Evolutionary conservation across 2,329 filamentous ascomycete species (phyloP).

Genomic region (Torrubiella hemipterigena): DNA sequence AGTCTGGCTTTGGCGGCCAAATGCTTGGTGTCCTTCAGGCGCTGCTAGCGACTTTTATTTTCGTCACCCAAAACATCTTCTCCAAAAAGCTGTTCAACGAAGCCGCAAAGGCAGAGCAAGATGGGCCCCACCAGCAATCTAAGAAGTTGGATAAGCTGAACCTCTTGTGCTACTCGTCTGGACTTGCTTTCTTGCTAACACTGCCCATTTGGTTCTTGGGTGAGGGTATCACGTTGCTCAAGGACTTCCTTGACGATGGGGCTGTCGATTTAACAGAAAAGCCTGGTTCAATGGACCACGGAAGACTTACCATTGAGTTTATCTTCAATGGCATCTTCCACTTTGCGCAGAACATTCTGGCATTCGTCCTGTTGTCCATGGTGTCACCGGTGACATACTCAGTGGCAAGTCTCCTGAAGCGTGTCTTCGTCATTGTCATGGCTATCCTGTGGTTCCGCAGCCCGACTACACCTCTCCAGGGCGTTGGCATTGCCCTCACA

Average conservation of each 20-base stretch:
- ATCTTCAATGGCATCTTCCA: slow-evolving; percentile 96
- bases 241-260: slow-evolving; percentile 73
- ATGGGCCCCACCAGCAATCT: slow-evolving; percentile 47
- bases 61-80: slow-evolving; percentile 97
- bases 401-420: slow-evolving; percentile 89
- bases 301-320: slow-evolving; percentile 68
- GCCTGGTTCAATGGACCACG: slow-evolving; percentile 63
- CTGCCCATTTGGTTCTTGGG: slow-evolving; percentile 86
- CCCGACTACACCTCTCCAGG: slow-evolving; percentile 73
- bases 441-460: slow-evolving; percentile 95
- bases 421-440: slow-evolving; percentile 91
- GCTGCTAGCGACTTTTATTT: slow-evolving; percentile 80
- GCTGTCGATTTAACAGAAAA: slow-evolving; percentile 48
- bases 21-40: slow-evolving; percentile 84
- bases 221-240: slow-evolving; percentile 68
- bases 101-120: slow-evolving; percentile 70
- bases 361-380: slow-evolving; percentile 83
- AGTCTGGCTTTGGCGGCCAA: slow-evolving; percentile 65
- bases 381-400: slow-evolving; percentile 96
- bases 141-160: slow-evolving; percentile 95
- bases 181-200: slow-evolving; percentile 79
- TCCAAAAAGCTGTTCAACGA: slow-evolving; percentile 98
- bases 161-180: slow-evolving; percentile 91
- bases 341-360: slow-evolving; percentile 91
- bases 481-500: slow-evolving; percentile 73